A percentile compares a stretch with the other conserved stretches of the same genome.
Evolutionary conservation across 1,139 yeast species (phyloP).

Genomic region (Suhomyces bribrorum): DNA sequence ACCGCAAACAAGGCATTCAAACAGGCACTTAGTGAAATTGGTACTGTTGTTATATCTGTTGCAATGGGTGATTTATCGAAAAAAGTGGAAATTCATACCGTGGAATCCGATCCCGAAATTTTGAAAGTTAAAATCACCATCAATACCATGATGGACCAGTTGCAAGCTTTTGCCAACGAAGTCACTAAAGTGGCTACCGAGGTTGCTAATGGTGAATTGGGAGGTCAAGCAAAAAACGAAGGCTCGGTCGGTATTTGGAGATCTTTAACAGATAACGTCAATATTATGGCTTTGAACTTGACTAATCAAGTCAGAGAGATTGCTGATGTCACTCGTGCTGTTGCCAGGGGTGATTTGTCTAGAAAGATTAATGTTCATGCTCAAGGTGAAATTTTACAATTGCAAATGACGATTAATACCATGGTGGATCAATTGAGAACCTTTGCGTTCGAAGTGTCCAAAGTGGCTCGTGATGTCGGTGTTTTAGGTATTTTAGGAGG

Average conservation of each 20-base stretch:
- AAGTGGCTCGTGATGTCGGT: conserved; percentile 88
- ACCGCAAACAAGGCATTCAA: conserved; percentile 75
- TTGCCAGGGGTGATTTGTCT: conserved; percentile 76
- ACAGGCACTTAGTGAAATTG: conserved; percentile 74
- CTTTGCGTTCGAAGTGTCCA: conserved; percentile 84
- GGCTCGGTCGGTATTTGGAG: conserved; percentile 89
- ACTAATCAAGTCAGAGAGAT: conserved; percentile 84
- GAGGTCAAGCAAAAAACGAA: conserved; percentile 83
- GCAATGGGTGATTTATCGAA: conserved; percentile 84
- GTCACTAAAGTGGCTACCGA: conserved; percentile 86
- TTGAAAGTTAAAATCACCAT: conserved; percentile 77
- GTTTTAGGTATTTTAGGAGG: conserved; percentile 88
- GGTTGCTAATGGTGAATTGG: conserved; percentile 85
- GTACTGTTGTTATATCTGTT: conserved; percentile 79
- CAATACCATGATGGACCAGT: conserved; percentile 85
- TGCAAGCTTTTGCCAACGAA: conserved; percentile 78
- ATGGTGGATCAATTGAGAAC: conserved; percentile 89
- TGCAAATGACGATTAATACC: conserved; percentile 77
- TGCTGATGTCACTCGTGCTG: conserved; percentile 86
- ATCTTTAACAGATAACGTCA: conserved; percentile 78
- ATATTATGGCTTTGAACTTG: conserved; percentile 82
- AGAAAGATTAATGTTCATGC: conserved; percentile 81
- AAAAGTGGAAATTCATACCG: conserved; percentile 70
- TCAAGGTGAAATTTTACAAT: conserved; percentile 77
- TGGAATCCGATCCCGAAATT: conserved; percentile 74